Base-by-base conservation (phyloP, 225 moss, liverwort and hornwort species). In the Polytrichum formosum region DNA sequence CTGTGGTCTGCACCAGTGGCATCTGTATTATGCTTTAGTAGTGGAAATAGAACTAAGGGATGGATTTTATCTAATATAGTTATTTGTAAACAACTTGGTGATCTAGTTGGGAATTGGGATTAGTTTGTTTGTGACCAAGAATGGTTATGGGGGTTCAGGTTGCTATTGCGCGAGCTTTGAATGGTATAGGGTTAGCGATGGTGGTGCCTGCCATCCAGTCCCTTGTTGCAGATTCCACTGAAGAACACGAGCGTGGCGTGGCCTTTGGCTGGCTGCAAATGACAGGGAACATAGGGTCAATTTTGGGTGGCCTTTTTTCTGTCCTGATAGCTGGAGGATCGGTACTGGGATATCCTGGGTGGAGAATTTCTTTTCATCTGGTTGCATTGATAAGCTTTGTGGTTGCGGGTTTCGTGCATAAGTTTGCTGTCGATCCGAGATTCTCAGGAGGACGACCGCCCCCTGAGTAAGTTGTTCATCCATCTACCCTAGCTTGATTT, bases 111-210 rank as follows among this genome's bases (percentile, higher is more conserved):
- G 46, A 46, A 46, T 46, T 16, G 46, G 16, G 46, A 16, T 46
- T 3, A 46, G 46, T 46, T 46, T 16, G 46, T 23, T 22, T 33
- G 21, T 67, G 53, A 67, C 27, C 64, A 64, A 21, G 26, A 65
- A n/a, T 46, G n/a, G 4, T 67, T 74, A 31, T 66, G 22, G n/a
- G 25, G 33, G 35, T 67, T 63, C 94, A 98, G 97, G 87, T 94
- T 54, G 94, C 87, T n/a, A 66, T 99, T 55, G 82, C 91, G 0
- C 88, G 94, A 78, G 98, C 94, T 7, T 67, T 93, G 19, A 99
- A 99, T 73, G 98, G 94, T 6, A 53, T 99, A 54, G 98, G 98
- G n/a, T 76, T 99, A 70, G 98, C 94, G n/a, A 76, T 99, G 70
- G 98, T 99, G 63, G 74, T 88, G 21, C 94, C 98, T 16, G 85